These are phyloP conservation scores for Hypomyces perniciosus DNA, from an alignment of 2,329 filamentous ascomycete species.

Conservation along the genomic window DNA sequence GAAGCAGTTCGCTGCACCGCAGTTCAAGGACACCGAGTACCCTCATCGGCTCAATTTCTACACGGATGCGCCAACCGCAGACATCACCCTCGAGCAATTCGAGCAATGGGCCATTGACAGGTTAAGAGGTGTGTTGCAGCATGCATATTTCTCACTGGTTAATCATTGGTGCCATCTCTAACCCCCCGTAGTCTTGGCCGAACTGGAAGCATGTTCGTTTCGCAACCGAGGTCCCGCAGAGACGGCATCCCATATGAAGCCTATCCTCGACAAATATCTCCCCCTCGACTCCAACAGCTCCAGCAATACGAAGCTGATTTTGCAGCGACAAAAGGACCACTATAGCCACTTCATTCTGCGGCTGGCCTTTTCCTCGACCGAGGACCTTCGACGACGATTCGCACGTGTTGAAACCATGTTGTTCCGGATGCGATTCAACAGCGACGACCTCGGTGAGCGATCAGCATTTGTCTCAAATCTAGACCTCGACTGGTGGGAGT, in stretches of 20 bases:
- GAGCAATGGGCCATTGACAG: conserved; percentile 98
- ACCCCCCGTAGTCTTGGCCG: conserved; percentile 60
- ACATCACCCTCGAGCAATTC: conserved; percentile 95
- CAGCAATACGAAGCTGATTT: conserved; percentile 48
- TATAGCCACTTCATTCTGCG: conserved; percentile 97
- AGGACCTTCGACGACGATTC: conserved; percentile 84
- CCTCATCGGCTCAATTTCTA: conserved; percentile 90
- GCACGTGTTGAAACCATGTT: conserved; percentile 81
- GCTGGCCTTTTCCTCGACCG: conserved; percentile 84
- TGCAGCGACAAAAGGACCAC: conserved; percentile 88
- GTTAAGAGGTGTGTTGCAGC: conserved; percentile 57
- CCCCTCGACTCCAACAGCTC: conserved; percentile 73
- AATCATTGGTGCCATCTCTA: neutral
- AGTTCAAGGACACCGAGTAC: conserved; percentile 74
- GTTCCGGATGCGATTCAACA: conserved; percentile 74
- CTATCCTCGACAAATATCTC: conserved; percentile 80
- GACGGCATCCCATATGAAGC: conserved; percentile 75
- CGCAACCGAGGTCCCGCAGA: conserved; percentile 83
- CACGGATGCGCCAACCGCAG: conserved; percentile 75
- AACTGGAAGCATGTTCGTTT: conserved; percentile 91
- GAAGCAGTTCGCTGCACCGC: conserved; percentile 74
- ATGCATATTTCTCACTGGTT: neutral
- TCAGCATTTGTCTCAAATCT: conserved; percentile 70
- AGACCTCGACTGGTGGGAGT: conserved; percentile 85
- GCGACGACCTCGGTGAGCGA: conserved; percentile 69